Percentiles rank a stretch among this genome's conserved stretches.
Conservation (phyloP, 2,329 filamentous ascomycete genomes). For the Alternaria gaisen region DNA sequence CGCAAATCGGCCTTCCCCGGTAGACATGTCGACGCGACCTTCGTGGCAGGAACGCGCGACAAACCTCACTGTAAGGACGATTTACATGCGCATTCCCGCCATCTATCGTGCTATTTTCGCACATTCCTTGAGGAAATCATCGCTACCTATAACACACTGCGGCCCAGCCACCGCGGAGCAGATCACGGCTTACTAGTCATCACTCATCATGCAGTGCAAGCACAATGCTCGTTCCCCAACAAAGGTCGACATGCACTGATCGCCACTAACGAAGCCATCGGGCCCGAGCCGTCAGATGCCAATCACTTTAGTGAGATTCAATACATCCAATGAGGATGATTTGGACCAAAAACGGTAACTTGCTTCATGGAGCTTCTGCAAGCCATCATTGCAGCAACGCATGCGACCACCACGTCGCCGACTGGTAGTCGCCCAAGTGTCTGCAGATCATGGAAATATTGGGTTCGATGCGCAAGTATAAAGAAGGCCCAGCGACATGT, state of each 20-base stretch:
- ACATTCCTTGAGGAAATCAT: too few relatives aligned
- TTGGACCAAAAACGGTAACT: neutral
- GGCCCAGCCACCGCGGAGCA: neutral
- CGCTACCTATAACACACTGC: neutral
- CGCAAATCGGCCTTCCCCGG: neutral
- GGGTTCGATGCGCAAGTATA: neutral
- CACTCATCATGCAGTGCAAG: conserved; percentile 2
- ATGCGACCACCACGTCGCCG: neutral
- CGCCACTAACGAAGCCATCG: neutral
- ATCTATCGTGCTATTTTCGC: neutral
- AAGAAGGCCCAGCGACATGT: neutral
- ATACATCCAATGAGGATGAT: conserved; percentile 1
- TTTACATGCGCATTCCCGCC: neutral
- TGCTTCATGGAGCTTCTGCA: conserved; percentile 8
- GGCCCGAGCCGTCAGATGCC: conserved; percentile 6
- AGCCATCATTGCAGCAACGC: neutral
- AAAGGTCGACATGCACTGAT: neutral
- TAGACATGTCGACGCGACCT: neutral
- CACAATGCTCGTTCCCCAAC: neutral
- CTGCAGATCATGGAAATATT: conserved; percentile 1
- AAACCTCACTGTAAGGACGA: too few relatives aligned
- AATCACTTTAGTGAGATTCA: neutral
- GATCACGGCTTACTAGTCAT: neutral
- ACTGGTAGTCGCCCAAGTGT: neutral
- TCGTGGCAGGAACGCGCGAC: neutral